Conservation (phyloP, 345 rosid genomes). For the Eucalyptus guilfoylei region DNA sequence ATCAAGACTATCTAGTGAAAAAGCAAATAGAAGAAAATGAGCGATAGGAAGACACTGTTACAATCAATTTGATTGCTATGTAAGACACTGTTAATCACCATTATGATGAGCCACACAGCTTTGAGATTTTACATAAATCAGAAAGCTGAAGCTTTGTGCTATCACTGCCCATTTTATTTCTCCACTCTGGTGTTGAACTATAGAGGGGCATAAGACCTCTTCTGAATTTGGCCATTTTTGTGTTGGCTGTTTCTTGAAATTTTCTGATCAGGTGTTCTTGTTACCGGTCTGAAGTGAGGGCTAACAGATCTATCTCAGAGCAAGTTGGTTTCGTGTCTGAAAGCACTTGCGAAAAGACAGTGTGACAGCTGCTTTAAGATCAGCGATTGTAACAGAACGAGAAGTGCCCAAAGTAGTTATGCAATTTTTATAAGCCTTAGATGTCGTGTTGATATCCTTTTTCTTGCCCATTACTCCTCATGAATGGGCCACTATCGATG, state of each 20-base stretch:
- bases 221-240: neutral
- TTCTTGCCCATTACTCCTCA: neutral
- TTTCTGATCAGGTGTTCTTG: neutral
- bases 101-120: neutral
- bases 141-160: neutral
- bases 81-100: neutral
- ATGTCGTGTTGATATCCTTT: neutral
- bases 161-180: neutral
- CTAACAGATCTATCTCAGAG: neutral
- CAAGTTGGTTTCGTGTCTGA: neutral
- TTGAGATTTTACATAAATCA: neutral
- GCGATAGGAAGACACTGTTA: neutral
- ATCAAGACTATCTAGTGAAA: neutral
- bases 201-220: neutral
- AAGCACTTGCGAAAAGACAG: neutral
- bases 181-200: neutral
- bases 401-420: neutral
- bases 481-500: neutral
- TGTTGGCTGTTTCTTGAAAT: neutral
- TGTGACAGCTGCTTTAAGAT: neutral
- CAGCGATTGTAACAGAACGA: neutral
- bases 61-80: neutral
- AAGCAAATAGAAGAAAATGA: neutral
- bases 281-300: neutral
- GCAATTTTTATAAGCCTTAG: neutral